These are phyloP conservation scores for Periconia macrospinosa DNA, from an alignment of 2,329 filamentous ascomycete species.

Conservation along the genomic window DNA sequence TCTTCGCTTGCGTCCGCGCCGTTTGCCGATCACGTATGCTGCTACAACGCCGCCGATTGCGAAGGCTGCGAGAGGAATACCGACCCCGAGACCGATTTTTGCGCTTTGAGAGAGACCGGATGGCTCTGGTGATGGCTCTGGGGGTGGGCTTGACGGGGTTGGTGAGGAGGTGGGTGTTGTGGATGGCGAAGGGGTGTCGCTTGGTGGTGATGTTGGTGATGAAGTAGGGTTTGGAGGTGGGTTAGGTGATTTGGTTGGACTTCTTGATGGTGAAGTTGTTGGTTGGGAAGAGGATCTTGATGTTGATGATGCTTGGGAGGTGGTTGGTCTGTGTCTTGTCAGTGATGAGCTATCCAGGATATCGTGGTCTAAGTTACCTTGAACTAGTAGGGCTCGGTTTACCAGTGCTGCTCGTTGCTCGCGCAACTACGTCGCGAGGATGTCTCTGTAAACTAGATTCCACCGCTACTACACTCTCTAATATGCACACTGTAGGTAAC, in stretches of 20 bases:
- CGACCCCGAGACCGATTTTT: constrained; percentile 5
- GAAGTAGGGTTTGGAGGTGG: neutral
- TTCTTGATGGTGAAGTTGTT: neutral
- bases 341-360: no score
- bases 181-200: neutral
- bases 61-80: constrained; percentile 1
- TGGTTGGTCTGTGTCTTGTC: no score
- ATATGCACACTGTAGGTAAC: neutral
- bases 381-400: neutral
- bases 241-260: no score
- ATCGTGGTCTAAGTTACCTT: neutral
- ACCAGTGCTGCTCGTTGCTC: neutral
- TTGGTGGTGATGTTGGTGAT: neutral
- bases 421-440: neutral
- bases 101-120: constrained; percentile 2
- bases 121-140: neutral
- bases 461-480: neutral
- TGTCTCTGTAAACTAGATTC: neutral
- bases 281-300: neutral
- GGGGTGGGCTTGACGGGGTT: neutral
- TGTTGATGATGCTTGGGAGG: neutral
- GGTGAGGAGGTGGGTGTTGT: neutral
- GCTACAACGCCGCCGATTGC: constrained; percentile 4
- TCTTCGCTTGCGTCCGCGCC: constrained; percentile 6
- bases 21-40: constrained; percentile 8